Conservation (phyloP, 768 basidiomycete species). For the Lactarius evosmus region DNA sequence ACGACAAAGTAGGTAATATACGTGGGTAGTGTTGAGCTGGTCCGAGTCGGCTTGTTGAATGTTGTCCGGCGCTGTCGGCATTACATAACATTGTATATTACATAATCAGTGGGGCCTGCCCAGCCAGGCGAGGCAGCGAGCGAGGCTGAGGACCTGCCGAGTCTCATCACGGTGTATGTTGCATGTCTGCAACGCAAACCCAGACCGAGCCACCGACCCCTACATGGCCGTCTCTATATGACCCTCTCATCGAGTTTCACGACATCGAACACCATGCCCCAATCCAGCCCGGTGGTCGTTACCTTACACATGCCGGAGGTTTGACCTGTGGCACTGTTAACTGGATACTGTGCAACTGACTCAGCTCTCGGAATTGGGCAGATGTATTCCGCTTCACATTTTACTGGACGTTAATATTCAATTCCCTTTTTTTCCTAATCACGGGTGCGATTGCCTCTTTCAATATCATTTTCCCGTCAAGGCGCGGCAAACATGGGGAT, state of each 20-base stretch:
- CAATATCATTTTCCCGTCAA: slow-evolving; percentile 25
- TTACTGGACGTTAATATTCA: slow-evolving; percentile 27
- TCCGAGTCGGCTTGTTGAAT: background rate
- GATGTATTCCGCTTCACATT: slow-evolving; percentile 29
- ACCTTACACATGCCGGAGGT: slow-evolving; percentile 19
- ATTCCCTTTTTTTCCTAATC: slow-evolving; percentile 25
- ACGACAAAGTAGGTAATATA: no score
- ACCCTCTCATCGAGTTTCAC: slow-evolving; percentile 26
- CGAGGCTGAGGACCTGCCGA: background rate
- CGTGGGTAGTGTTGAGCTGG: no score
- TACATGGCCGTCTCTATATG: slow-evolving; percentile 27
- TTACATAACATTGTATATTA: background rate
- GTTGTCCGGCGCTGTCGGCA: background rate
- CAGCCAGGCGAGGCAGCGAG: background rate
- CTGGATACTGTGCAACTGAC: background rate
- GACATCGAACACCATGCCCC: slow-evolving; percentile 24
- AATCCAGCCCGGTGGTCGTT: slow-evolving; percentile 23
- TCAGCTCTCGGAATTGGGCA: slow-evolving; percentile 5
- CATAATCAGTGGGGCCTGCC: background rate
- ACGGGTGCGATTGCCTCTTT: slow-evolving; percentile 25
- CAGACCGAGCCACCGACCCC: slow-evolving; percentile 12
- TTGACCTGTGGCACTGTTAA: background rate
- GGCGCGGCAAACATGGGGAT: slow-evolving; percentile 11
- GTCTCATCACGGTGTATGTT: slow-evolving; percentile 12
- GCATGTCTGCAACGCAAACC: slow-evolving; percentile 2